Evolutionary conservation across 2,329 filamentous ascomycete species (phyloP).

Genomic region (Scolecobasidium constrictum): DNA sequence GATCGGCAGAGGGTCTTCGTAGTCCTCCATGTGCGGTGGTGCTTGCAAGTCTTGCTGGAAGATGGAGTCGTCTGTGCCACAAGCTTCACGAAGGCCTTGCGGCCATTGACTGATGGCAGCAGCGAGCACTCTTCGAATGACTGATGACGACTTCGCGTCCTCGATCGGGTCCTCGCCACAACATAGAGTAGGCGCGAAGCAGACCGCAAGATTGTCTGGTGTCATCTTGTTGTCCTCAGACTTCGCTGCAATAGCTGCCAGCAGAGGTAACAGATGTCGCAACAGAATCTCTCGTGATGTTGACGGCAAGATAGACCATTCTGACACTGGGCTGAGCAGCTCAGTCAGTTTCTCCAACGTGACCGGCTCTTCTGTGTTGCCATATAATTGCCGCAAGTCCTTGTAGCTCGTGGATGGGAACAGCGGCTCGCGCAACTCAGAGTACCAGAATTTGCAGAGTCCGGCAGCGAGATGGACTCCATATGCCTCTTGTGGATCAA

Average conservation of each 20-base stretch:
- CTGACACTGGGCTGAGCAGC: slow-evolving; percentile 34
- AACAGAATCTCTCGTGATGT: slow-evolving; percentile 37
- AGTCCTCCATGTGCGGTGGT: slow-evolving; percentile 29
- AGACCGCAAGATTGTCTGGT: slow-evolving; percentile 41
- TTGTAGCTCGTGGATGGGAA: slow-evolving; percentile 39
- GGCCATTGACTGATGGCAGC: slow-evolving; percentile 36
- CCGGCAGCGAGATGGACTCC: slow-evolving; percentile 42
- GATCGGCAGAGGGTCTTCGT: slow-evolving; percentile 33
- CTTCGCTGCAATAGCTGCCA: slow-evolving; percentile 34
- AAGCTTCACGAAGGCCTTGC: slow-evolving; percentile 28
- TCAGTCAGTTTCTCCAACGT: slow-evolving; percentile 32
- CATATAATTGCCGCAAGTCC: slow-evolving; percentile 33
- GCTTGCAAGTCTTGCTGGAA: slow-evolving; percentile 30
- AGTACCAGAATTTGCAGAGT: slow-evolving; percentile 46
- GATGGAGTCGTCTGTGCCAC: slow-evolving; percentile 24
- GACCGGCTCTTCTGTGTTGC: slow-evolving; percentile 25
- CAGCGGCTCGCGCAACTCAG: slow-evolving; percentile 40
- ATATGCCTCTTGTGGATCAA: slow-evolving; percentile 40
- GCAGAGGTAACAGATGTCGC: slow-evolving; percentile 41
- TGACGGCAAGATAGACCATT: slow-evolving; percentile 33
- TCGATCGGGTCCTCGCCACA: slow-evolving; percentile 43
- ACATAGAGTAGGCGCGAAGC: slow-evolving; percentile 41
- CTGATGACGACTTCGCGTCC: slow-evolving; percentile 42
- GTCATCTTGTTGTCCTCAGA: slow-evolving; percentile 44
- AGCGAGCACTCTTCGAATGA: slow-evolving; percentile 38